Evolutionary conservation across 2,329 filamentous ascomycete genomes (phyloP).

Genomic region (Aspergillus tamarii): DNA sequence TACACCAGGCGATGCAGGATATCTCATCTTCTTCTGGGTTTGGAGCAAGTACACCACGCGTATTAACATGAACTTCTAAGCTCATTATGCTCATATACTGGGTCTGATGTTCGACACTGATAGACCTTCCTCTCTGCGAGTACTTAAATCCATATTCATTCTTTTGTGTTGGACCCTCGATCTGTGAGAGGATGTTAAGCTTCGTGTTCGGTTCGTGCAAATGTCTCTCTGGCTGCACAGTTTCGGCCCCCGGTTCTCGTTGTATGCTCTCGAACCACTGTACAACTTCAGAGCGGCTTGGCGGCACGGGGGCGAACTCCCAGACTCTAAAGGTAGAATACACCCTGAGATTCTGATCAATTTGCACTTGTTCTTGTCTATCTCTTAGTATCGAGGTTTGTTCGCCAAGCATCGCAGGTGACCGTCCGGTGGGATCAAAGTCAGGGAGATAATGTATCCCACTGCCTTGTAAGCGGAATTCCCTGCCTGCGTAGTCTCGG

Average conservation of each 20-base stretch:
- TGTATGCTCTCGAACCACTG: conserved; percentile 62
- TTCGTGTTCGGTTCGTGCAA: conserved; percentile 23
- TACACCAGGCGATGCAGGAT: conserved; percentile 85
- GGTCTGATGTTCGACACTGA: conserved; percentile 77
- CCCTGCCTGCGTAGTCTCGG: conserved; percentile 83
- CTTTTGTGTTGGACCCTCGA: conserved; percentile 83
- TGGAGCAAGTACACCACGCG: conserved; percentile 75
- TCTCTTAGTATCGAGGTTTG: conserved; percentile 54
- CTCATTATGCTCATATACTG: conserved; percentile 98
- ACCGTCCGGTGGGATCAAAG: conserved; percentile 69
- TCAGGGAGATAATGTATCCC: conserved; percentile 77
- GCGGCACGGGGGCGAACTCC: conserved; percentile 75
- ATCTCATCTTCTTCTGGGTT: conserved; percentile 92
- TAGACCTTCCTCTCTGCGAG: conserved; percentile 73
- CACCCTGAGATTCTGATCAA: conserved; percentile 57
- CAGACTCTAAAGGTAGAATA: conserved; percentile 70
- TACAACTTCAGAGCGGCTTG: conserved; percentile 69
- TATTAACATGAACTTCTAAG: conserved; percentile 89
- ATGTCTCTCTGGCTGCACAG: conserved; percentile 11
- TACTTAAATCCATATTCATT: conserved; percentile 84
- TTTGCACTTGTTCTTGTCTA: conserved; percentile 54
- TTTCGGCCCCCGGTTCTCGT: conserved; percentile 11
- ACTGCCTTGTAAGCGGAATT: conserved; percentile 76
- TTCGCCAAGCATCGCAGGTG: conserved; percentile 59
- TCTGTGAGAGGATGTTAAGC: conserved; percentile 69